Evolutionary conservation across 1,139 yeast genomes (phyloP), one percentile per base, ranked within the genome.

Genomic region (Suhomyces choctaworum): DNA sequence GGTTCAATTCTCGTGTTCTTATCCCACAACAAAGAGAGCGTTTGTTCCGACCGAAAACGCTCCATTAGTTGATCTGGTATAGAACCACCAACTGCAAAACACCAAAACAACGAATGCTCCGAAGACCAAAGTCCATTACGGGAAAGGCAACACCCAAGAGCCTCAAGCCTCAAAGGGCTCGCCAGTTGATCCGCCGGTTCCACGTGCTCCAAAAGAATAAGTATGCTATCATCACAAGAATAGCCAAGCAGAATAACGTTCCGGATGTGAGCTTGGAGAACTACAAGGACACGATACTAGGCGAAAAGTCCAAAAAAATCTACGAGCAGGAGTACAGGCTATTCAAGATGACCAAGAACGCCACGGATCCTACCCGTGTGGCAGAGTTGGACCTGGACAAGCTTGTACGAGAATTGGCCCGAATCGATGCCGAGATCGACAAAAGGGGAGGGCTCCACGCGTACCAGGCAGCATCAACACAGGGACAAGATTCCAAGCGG

Each of bases 391-490:
- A 40, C 3, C 30, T 46, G 5, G 27, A 25, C 1, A 51, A 56
- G 8, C 45, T 69, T 13, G 37, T 58, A 2, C 29, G 25, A 11
- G 56, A 58, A 27, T 62, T 78, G 33, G 88, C 75, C 1, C 70
- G 60, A 45, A 79, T 81, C 7, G 83, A 79, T 48, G 70, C 70
- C 1, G 89, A 84, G 53, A 70, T 81, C 3, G 62, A 65, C 7
- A 69, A 62, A 34, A 64, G 79, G 34, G 95, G 95, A 1, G 95
- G 95, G 0, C 56, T 87, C 2, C 70, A 76, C 40, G 74, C 77
- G 6, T 90, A 90, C 55, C 97, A 90, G 51, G 64, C 72, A n/a
- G 97, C 97, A 0, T 87, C 96, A 1, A 76, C 85, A 1, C 78
- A 81, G 32, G 97, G 97, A 0, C 97, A 90, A 51, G 77, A 78